Evolutionary conservation across 805 yeast genomes (phyloP).

Genomic region (Wickerhamiella nectarea): DNA sequence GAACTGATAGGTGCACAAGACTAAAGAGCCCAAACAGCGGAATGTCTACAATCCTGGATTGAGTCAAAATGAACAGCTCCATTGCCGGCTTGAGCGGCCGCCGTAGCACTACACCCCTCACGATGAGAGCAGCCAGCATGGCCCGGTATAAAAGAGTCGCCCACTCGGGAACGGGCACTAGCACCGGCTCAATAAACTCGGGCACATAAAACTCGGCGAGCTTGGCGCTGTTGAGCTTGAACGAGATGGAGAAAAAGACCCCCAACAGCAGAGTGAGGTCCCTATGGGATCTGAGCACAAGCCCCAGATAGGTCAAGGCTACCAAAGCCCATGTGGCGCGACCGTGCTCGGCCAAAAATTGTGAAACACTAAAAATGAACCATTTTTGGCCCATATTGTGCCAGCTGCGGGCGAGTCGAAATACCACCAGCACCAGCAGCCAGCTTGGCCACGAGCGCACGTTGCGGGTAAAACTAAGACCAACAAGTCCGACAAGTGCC

Average conservation of each 20-base stretch:
- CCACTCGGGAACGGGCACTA: background rate
- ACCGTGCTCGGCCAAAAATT: slow-evolving; percentile 27
- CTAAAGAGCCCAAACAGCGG: slow-evolving; percentile 36
- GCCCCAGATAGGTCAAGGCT: background rate
- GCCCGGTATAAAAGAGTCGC: background rate
- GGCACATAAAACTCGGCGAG: slow-evolving; percentile 47
- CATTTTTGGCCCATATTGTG: slow-evolving; percentile 82
- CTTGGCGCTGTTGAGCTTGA: slow-evolving; percentile 40
- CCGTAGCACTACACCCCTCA: background rate
- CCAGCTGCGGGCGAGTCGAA: slow-evolving; percentile 65
- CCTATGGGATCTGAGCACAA: background rate
- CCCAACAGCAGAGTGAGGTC: slow-evolving; percentile 31
- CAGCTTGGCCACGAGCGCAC: slow-evolving; percentile 9
- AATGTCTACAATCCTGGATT: slow-evolving; percentile 40
- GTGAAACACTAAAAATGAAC: slow-evolving; percentile 36
- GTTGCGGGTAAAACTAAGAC: background rate
- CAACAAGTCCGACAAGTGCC: slow-evolving; percentile 32
- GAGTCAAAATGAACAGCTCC: slow-evolving; percentile 34
- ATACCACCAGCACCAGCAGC: slow-evolving; percentile 18
- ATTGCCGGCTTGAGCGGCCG: background rate
- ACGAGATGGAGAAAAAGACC: slow-evolving; percentile 34
- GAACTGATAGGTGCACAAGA: background rate
- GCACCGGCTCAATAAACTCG: slow-evolving; percentile 16
- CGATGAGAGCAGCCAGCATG: background rate
- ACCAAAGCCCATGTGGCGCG: slow-evolving; percentile 16